These are phyloP conservation scores for Corynascus novoguineensis DNA, from an alignment of 495 filamentous ascomycete genomes.

Conservation along the genomic window DNA sequence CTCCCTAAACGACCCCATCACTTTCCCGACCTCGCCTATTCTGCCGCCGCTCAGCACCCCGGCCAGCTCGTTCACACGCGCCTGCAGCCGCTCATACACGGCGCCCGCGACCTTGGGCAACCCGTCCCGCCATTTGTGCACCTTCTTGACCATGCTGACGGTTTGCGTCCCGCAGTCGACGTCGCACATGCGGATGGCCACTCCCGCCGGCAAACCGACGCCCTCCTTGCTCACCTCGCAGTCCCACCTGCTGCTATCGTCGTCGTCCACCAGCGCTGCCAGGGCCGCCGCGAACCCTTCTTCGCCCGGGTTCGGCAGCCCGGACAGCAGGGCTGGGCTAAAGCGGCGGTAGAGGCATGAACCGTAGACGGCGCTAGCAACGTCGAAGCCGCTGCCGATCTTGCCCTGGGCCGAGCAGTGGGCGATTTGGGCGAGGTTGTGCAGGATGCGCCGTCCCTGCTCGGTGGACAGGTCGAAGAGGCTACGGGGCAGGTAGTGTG, in stretches of 20 bases:
- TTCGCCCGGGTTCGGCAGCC: slow-evolving; percentile 57
- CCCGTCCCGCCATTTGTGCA: slow-evolving; percentile 72
- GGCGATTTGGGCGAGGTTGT: slow-evolving; percentile 88
- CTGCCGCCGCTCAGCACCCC: slow-evolving; percentile 48
- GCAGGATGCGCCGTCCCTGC: slow-evolving; percentile 48
- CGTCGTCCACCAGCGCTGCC: slow-evolving; percentile 55
- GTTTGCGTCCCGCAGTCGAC: slow-evolving; percentile 93
- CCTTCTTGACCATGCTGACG: slow-evolving; percentile 88
- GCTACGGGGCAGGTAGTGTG: slow-evolving; percentile 65
- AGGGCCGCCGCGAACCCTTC: slow-evolving; percentile 62
- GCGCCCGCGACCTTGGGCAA: slow-evolving; percentile 59
- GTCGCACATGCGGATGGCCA: slow-evolving; percentile 86
- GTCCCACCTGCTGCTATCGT: slow-evolving; percentile 57
- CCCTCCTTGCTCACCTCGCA: slow-evolving; percentile 59
- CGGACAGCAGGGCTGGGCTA: slow-evolving; percentile 66
- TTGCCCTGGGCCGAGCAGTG: slow-evolving; percentile 97
- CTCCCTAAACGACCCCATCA: slow-evolving; percentile 39
- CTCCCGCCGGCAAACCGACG: slow-evolving; percentile 57
- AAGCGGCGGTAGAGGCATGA: slow-evolving; percentile 88
- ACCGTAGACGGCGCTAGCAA: slow-evolving; percentile 89
- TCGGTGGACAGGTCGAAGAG: slow-evolving; percentile 46
- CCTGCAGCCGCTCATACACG: slow-evolving; percentile 70
- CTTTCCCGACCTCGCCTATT: slow-evolving; percentile 32
- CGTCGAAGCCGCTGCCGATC: slow-evolving; percentile 91
- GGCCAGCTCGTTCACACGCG: slow-evolving; percentile 65